Conservation (phyloP, 768 basidiomycete genomes). For the Mycena floridula region DNA sequence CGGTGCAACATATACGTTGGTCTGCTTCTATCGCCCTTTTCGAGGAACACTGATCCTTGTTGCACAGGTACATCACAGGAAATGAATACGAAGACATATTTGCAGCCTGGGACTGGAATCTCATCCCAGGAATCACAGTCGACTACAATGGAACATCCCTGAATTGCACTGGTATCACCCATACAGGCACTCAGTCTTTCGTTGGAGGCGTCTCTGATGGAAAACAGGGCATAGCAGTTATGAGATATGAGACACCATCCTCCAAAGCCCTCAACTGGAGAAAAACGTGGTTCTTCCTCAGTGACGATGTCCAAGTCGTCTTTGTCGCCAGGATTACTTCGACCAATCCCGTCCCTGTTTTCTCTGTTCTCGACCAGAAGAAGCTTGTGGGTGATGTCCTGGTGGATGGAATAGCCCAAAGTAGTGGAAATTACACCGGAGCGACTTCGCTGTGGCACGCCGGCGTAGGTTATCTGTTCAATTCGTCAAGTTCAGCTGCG, state of each 20-base stretch:
- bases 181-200: slow-evolving; percentile 20
- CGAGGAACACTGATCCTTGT: slow-evolving; percentile 55
- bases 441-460: slow-evolving; percentile 27
- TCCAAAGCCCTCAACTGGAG: slow-evolving; percentile 23
- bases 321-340: slow-evolving; percentile 20
- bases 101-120: slow-evolving; percentile 73
- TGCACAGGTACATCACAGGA: slow-evolving; percentile 59
- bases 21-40: slow-evolving; percentile 68
- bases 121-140: slow-evolving; percentile 53
- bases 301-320: slow-evolving; percentile 25
- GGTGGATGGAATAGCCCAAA: slow-evolving; percentile 8
- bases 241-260: slow-evolving; percentile 30
- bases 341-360: slow-evolving; percentile 17
- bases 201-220: slow-evolving; percentile 31
- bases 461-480: slow-evolving; percentile 29
- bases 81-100: slow-evolving; percentile 71
- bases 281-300: slow-evolving; percentile 32
- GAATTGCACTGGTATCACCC: slow-evolving; percentile 11
- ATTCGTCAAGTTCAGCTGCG: slow-evolving; percentile 12
- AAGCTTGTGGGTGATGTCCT: slow-evolving; percentile 14
- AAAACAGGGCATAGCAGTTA: slow-evolving; percentile 22
- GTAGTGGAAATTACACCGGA: slow-evolving; percentile 16
- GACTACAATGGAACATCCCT: slow-evolving; percentile 26
- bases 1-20: slow-evolving; percentile 57
- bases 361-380: slow-evolving; percentile 30